Percentiles rank a stretch among this genome's conserved stretches.
phyloP scores from a whole-genome alignment of 2,329 filamentous ascomycete species.

The Aureobasidium sp. region DNA sequence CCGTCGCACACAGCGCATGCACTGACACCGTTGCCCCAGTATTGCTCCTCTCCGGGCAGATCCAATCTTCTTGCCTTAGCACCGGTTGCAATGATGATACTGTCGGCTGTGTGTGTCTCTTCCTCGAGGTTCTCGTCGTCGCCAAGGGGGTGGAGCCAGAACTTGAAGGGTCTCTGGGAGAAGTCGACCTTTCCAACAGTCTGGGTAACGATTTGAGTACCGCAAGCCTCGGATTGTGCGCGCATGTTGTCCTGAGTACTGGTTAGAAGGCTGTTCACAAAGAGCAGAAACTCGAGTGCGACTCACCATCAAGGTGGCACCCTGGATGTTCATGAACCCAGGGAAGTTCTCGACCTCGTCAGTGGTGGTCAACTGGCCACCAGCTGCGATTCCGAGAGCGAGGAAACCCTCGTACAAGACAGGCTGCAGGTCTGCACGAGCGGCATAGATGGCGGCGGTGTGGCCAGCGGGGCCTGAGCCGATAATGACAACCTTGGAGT shows the following conservation, averaged over 20 bases:
- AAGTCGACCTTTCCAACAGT: constrained; percentile 86
- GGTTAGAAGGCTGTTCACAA: constrained; percentile 1
- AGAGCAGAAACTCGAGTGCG: constrained; percentile 19
- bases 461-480: constrained; percentile 93
- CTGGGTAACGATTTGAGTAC: constrained; percentile 86
- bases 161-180: constrained; percentile 76
- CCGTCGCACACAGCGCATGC: constrained; percentile 97
- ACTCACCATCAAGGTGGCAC: constrained; percentile 66
- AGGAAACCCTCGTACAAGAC: constrained; percentile 97
- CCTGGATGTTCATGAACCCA: constrained; percentile 86
- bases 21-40: constrained; percentile 95
- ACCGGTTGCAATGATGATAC: constrained; percentile 89
- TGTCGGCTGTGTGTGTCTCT: constrained; percentile 74
- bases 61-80: constrained; percentile 80
- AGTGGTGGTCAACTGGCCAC: constrained; percentile 94
- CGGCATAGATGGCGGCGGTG: constrained; percentile 93
- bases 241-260: constrained; percentile 65
- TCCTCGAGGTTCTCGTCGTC: constrained; percentile 65
- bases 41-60: constrained; percentile 82
- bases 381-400: constrained; percentile 90
- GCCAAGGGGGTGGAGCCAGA: constrained; percentile 66
- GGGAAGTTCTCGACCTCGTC: constrained; percentile 99
- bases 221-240: constrained; percentile 81
- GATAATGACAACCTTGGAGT: constrained; percentile 73
- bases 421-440: constrained; percentile 87